Evolutionary conservation across 108 stramenopile species (phyloP), one percentile per base, ranked within the genome.

Genomic region (Aurantiochytrium sp.): DNA sequence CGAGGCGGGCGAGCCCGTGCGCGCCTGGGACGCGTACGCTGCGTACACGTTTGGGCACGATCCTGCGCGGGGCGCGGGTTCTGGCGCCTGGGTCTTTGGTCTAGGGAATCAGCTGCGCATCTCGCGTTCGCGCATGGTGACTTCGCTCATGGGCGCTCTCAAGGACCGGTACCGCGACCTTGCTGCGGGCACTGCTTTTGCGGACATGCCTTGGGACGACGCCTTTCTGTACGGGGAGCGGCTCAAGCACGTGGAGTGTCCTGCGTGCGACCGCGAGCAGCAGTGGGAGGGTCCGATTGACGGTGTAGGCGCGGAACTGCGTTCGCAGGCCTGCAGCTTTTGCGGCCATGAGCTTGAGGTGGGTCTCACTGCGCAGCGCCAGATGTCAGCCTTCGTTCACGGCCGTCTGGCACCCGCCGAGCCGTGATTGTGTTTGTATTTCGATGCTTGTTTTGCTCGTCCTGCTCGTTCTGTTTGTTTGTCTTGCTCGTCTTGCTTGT

Each of bases 151-250:
- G 45, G 45, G 23, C 45, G n/a, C 49, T 6, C 76, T 83, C 45
- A 83, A 83, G 76, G 51, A 83, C 49, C 49, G 51, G 23, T 83
- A 25, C 51, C 23, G n/a, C n/a, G n/a, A 83, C 28, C 45, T 83
- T 12, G 49, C 76, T 6, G 51, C 25, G 6, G 23, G 49, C 10
- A 83, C 76, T 12, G 23, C 19, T 0, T 83, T 53, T 35, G 45
- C n/a, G 49, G 51, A 83, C n/a, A 25, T 83, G n/a, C 49, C 76
- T 2, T 83, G 76, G 76, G 76, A 83, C 51, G 76, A 83, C 76
- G 51, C 12, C 19, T n/a, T 12, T 0, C 76, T 53, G 49, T 83
- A 83, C 51, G 51, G 25, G n/a, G 8, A n/a, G 51, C 76, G 76
- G 12, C 28, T 83, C 23, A 53, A 47, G n/a, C 76, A 83, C 25